phyloP scores from a whole-genome alignment of 2,329 filamentous ascomycete genomes.

The Aspergillaceae sp. region DNA sequence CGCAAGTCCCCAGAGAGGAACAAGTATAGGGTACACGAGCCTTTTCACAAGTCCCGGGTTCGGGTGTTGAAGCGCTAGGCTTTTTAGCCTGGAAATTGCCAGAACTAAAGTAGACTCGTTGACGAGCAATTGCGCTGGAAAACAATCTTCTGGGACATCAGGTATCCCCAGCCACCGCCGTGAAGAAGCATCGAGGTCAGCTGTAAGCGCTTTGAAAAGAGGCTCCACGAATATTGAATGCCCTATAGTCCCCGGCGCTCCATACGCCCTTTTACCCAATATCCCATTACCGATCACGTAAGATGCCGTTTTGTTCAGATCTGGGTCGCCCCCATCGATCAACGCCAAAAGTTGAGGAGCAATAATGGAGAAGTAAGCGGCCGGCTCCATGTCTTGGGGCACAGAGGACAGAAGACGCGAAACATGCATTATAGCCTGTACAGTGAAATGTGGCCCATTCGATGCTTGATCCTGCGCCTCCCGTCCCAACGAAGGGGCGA shows the following conservation, averaged over 20 bases:
- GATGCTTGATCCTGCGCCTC: constrained; percentile 21
- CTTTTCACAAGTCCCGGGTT: constrained; percentile 37
- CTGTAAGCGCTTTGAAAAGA: constrained; percentile 30
- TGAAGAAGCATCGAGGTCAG: constrained; percentile 17
- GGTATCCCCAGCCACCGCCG: constrained; percentile 19
- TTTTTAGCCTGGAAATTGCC: constrained; percentile 28
- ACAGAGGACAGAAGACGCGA: constrained; percentile 36
- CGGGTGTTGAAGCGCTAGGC: constrained; percentile 33
- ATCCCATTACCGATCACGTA: constrained; percentile 39
- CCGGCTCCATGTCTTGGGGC: constrained; percentile 28
- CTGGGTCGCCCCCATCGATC: constrained; percentile 32
- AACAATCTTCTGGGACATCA: background rate
- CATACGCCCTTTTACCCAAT: constrained; percentile 31
- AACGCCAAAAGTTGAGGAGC: constrained; percentile 33
- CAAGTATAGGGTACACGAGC: constrained; percentile 30
- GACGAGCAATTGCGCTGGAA: constrained; percentile 14
- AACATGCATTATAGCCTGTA: constrained; percentile 38
- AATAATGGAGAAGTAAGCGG: constrained; percentile 30
- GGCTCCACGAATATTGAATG: constrained; percentile 36
- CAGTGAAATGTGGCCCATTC: constrained; percentile 32
- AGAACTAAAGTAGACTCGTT: constrained; percentile 18
- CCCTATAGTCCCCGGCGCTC: constrained; percentile 32
- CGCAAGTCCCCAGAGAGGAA: constrained; percentile 35
- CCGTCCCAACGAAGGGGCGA: constrained; percentile 31
- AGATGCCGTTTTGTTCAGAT: constrained; percentile 34